phyloP scores from a whole-genome alignment of 805 yeast genomes.

The Metschnikowia henanensis region DNA sequence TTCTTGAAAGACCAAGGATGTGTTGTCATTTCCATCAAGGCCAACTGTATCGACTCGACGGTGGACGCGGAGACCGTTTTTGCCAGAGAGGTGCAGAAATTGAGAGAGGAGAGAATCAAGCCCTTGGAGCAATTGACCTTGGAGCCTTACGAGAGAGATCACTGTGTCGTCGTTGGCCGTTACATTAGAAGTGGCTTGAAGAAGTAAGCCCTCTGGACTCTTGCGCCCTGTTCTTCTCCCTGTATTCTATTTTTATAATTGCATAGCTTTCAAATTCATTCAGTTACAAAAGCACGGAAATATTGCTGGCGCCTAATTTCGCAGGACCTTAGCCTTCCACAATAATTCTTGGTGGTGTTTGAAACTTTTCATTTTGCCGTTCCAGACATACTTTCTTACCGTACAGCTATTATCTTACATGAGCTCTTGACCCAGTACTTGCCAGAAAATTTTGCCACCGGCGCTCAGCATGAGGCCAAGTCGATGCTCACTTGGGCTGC shows the following conservation, averaged over 20 bases:
- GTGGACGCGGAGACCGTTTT: constrained; percentile 99
- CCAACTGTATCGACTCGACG: constrained; percentile 99
- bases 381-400: too few species aligned
- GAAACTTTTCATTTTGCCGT: too few species aligned
- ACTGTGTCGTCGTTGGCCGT: constrained; percentile 97
- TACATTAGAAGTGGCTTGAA: constrained; percentile 87
- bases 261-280: constrained; percentile 16
- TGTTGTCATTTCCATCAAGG: constrained; percentile 97
- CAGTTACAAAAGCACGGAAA: neutral
- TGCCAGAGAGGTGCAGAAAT: constrained; percentile 98
- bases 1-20: constrained; percentile 99
- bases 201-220: constrained; percentile 28
- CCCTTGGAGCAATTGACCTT: constrained; percentile 98
- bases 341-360: too few species aligned
- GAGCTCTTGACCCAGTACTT: too few species aligned
- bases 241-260: constrained; percentile 17
- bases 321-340: too few species aligned
- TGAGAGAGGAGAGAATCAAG: constrained; percentile 98
- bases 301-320: too few species aligned
- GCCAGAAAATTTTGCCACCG: too few species aligned
- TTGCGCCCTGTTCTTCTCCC: constrained; percentile 9
- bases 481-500: too few species aligned
- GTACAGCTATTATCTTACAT: too few species aligned
- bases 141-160: constrained; percentile 99
- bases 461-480: too few species aligned